These are phyloP conservation scores for Boletus barrowsii DNA, from an alignment of 768 basidiomycete genomes.

Conservation along the genomic window DNA sequence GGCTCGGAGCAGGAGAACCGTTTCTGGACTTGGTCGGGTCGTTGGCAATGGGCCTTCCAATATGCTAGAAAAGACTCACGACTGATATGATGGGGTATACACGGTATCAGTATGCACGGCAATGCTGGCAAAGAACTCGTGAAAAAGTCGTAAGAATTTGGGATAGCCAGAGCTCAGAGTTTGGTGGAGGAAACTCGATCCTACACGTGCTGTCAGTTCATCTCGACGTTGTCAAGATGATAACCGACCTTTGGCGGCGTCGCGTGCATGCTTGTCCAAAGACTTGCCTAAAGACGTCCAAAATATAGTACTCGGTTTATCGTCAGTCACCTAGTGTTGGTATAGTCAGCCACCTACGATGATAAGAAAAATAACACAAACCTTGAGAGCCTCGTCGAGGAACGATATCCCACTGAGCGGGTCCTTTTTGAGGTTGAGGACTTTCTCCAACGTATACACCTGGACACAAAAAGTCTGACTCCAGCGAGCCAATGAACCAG, in stretches of 20 bases:
- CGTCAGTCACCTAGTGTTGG: slow-evolving; percentile 69
- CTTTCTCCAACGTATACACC: slow-evolving; percentile 96
- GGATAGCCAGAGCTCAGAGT: slow-evolving; percentile 86
- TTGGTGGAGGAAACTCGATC: slow-evolving; percentile 87
- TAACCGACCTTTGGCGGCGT: slow-evolving; percentile 69
- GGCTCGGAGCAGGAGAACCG: slow-evolving; percentile 80
- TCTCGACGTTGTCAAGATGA: not conserved
- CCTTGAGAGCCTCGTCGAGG: slow-evolving; percentile 93
- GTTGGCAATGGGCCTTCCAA: slow-evolving; percentile 1
- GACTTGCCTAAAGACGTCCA: slow-evolving; percentile 82
- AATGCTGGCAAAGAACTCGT: slow-evolving; percentile 95
- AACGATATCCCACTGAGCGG: slow-evolving; percentile 71
- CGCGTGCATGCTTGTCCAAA: slow-evolving; percentile 79
- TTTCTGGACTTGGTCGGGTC: slow-evolving; percentile 68
- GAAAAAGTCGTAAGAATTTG: slow-evolving; percentile 83
- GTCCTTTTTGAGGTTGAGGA: slow-evolving; percentile 86
- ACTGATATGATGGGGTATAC: slow-evolving; percentile 81
- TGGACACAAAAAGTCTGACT: slow-evolving; percentile 25
- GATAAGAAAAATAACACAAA: slow-evolving; percentile 26
- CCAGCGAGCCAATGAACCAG: too few relatives aligned
- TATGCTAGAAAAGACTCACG: slow-evolving; percentile 41
- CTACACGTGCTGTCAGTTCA: slow-evolving; percentile 38
- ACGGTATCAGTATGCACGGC: slow-evolving; percentile 94
- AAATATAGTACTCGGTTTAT: slow-evolving; percentile 86
- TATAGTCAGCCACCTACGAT: not conserved